Evolutionary conservation across 768 basidiomycete species (phyloP).

Genomic region (Hypsizygus marmoreus): DNA sequence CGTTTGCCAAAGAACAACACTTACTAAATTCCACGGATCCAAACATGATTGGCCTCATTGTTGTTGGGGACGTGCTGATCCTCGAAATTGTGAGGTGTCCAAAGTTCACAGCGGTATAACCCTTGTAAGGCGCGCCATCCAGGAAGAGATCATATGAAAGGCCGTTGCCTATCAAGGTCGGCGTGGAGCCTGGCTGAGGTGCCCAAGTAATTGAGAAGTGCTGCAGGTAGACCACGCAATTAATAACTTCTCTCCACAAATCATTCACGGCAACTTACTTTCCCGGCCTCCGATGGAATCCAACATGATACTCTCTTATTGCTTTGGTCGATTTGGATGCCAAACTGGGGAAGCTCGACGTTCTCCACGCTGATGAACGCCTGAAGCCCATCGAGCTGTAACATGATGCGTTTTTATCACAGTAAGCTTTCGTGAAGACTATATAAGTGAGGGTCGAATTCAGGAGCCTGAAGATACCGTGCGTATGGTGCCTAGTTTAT

Average conservation of each 20-base stretch:
- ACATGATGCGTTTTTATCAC: too few species aligned
- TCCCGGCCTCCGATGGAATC: conserved; percentile 24
- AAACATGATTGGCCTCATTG: conserved; percentile 11
- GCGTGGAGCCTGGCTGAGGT: not conserved
- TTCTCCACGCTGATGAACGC: conserved; percentile 17
- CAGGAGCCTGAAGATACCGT: too few species aligned
- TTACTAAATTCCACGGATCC: conserved; percentile 12
- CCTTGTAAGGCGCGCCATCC: not conserved
- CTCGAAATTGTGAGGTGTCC: not conserved
- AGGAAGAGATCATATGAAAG: not conserved
- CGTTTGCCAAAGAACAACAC: not conserved
- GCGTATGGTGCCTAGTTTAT: too few species aligned
- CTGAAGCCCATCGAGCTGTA: too few species aligned
- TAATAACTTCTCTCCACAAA: not conserved
- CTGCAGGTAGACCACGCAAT: not conserved
- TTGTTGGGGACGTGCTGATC: conserved; percentile 5
- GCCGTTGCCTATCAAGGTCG: not conserved
- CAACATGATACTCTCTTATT: conserved; percentile 19
- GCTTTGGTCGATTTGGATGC: conserved; percentile 8
- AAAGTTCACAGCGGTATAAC: not conserved
- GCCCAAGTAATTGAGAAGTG: conserved; percentile 11
- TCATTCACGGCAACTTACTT: conserved; percentile 13
- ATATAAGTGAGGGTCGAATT: too few species aligned
- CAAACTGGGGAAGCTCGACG: conserved; percentile 13
- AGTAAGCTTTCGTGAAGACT: too few species aligned